Evolutionary conservation across 192 early-diverging fungal species (phyloP).

Genomic region (Funneliformis geosporum): DNA sequence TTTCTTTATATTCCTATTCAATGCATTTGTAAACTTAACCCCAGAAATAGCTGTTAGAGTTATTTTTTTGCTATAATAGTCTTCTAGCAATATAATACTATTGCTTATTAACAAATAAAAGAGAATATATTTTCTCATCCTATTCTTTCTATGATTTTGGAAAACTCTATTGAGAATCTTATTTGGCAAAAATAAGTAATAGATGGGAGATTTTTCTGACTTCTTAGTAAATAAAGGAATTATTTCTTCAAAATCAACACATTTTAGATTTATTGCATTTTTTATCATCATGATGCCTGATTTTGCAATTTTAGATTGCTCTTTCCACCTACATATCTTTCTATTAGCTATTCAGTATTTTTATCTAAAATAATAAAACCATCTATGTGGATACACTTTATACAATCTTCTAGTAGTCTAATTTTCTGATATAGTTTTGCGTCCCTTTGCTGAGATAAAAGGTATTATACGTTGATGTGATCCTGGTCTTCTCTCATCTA

Average conservation of each 20-base stretch:
- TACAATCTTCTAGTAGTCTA: background rate
- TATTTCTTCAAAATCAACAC: background rate
- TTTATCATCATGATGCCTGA: no score
- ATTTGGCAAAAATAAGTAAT: no score
- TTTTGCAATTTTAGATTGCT: no score
- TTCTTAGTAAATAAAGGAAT: background rate
- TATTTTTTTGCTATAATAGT: conserved; percentile 6
- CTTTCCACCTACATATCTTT: background rate
- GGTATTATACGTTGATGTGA: background rate
- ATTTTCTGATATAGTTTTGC: background rate
- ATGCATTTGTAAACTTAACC: background rate
- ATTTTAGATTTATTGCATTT: no score
- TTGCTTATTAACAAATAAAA: conserved; percentile 22
- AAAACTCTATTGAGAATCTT: background rate
- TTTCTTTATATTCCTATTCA: no score
- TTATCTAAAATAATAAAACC: conserved; percentile 15
- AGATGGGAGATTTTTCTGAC: no score
- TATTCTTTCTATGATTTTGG: no score
- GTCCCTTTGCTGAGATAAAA: background rate
- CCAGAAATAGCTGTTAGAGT: background rate
- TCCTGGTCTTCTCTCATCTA: background rate
- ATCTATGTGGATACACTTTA: conserved; percentile 3
- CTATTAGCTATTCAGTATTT: conserved; percentile 1
- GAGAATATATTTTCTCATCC: no score
- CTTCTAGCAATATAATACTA: background rate